phyloP scores from a whole-genome alignment of 1,284 basidiomycete species.

The Austroboletus sp. region DNA sequence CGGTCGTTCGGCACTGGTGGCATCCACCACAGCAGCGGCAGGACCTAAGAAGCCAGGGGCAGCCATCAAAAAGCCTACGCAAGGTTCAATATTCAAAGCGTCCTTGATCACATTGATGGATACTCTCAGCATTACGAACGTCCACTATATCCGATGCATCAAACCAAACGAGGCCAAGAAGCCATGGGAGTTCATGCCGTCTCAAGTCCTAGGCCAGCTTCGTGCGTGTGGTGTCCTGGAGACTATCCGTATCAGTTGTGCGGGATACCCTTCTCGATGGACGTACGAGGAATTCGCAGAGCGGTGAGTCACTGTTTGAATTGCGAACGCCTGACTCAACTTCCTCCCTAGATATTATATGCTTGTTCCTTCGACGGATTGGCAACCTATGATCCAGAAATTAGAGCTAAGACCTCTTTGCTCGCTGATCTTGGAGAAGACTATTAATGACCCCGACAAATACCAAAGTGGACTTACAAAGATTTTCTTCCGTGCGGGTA shows the following conservation, averaged over 20 bases:
- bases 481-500: conserved; percentile 98
- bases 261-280: conserved; percentile 98
- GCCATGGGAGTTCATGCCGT: conserved; percentile 95
- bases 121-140: conserved; percentile 94
- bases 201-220: conserved; percentile 92
- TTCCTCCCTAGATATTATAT: conserved; percentile 78
- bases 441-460: conserved; percentile 90
- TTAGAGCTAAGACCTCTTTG: conserved; percentile 81
- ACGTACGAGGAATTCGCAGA: conserved; percentile 99
- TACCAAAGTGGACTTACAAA: conserved; percentile 96
- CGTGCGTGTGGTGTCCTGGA: conserved; percentile 98
- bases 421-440: conserved; percentile 75
- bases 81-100: conserved; percentile 97
- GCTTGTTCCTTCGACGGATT: conserved; percentile 82
- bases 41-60: conserved; percentile 60
- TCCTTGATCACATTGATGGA: conserved; percentile 94
- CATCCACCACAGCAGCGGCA: conserved; percentile 37
- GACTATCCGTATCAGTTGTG: conserved; percentile 97
- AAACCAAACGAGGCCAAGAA: conserved; percentile 97
- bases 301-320: conserved; percentile 51
- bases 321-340: conserved; percentile 13
- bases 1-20: conserved; percentile 67
- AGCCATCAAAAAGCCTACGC: conserved; percentile 82
- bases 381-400: conserved; percentile 76
- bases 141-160: conserved; percentile 99